Evolutionary conservation across 257 asterid genomes (phyloP), one percentile per base, ranked within the genome.

Genomic region (Solanum piurae): DNA sequence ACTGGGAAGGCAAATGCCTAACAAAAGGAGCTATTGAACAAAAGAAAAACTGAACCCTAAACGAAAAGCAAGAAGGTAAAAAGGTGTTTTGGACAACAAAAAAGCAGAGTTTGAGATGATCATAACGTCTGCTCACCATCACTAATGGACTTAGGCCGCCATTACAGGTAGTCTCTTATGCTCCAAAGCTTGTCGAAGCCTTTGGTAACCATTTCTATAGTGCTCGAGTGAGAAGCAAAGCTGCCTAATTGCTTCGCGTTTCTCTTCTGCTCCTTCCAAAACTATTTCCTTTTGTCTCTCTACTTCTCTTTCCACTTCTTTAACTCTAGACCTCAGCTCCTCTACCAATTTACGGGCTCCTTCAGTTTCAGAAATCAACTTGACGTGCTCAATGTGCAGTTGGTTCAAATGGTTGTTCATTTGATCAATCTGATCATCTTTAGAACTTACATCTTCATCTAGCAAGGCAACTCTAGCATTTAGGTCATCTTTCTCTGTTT

Each of bases 161-260:
- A 89, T 89, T 13, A 93, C 93, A 7, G 95, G 94, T 38, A 87
- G 86, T 25, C 94, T 87, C 86, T 86, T 94, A 89, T 93, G 92
- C 27, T 87, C 93, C 38, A 77, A 38, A 12, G 94, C 98, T 86
- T 90, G 83, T 20, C 98, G 93, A 76, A 96, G 95, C 92, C 90
- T 86, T 82, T 92, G 92, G 84, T 96, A 96, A 34, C 92, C 98
- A 3, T 89, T 90, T 38, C 98, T 91, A 37, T 96, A 96, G 88
- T 95, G 98, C 92, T 96, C 99, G n/a, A 96, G 92, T 10, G 98
- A 95, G 91, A 94, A 85, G 89, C 98, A 95, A 12, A 96, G 96
- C 89, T 96, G 99, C 88, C 98, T 95, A 84, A 96, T 96, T 6
- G 98, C 99, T 75, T 96, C 98, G 5, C 99, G 90, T 89, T 96